Conservation (phyloP, 1,284 basidiomycete genomes). For the Xanthoconium separans region DNA sequence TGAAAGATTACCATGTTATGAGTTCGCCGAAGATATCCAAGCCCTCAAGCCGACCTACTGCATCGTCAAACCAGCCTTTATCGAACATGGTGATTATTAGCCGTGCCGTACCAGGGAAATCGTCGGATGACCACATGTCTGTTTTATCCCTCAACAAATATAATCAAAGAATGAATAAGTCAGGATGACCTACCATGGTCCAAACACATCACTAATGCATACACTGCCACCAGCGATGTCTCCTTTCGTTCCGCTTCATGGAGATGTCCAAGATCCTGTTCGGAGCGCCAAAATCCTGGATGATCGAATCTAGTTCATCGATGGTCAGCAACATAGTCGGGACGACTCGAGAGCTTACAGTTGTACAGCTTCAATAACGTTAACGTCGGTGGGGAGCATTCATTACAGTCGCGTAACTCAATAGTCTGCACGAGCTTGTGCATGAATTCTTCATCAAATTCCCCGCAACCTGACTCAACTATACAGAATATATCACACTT, state of each 20-base stretch:
- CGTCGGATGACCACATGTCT: neutral
- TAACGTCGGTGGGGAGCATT: too few species aligned
- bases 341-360: neutral
- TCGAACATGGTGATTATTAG: too few species aligned
- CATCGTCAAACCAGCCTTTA: conserved; percentile 2
- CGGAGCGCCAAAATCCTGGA: neutral
- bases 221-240: neutral
- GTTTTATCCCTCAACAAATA: neutral
- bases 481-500: too few species aligned
- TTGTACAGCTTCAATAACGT: neutral
- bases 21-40: neutral
- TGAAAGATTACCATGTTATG: neutral
- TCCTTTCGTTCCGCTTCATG: neutral
- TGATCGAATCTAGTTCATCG: neutral
- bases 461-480: too few species aligned
- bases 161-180: neutral
- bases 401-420: too few species aligned
- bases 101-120: neutral
- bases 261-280: conserved; percentile 1
- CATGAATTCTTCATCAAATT: too few species aligned
- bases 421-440: too few species aligned
- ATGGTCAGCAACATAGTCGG: neutral
- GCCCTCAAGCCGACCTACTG: neutral
- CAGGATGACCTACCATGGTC: neutral
- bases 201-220: conserved; percentile 3